Base-by-base conservation (phyloP, 192 early-diverging fungal genomes). In the Coemansia erecta region DNA sequence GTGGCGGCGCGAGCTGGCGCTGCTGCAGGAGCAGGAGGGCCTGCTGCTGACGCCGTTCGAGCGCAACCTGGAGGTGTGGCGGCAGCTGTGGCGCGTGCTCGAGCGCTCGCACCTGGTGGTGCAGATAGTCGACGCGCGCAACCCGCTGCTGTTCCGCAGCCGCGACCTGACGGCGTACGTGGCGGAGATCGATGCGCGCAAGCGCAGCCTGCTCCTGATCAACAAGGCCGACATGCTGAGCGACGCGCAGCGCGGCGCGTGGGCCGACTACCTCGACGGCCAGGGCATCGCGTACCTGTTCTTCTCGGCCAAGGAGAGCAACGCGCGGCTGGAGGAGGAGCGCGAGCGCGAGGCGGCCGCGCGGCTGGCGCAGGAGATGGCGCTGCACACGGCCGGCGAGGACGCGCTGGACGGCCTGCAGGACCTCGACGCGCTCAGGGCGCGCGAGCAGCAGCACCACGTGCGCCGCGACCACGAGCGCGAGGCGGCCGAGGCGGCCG, bases 161-260 rank as follows among this genome's bases (percentile, higher is more conserved):
- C 84, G 80, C 2, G 97, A 99, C 77, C 69, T 99, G 46, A 92
- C 91, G 37, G 82, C 68, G 43, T 99, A 99, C 60, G 97, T 99
- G 15, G 81, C 80, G 31, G 92, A 99, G 84, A 87, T 97, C 8
- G 85, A 95, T 63, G 69, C 81, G 33, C 77, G 85, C 53, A 99
- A 99, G 74, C 82, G 81, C 49, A 93, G 92, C 66, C 66, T 99
- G 49, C 73, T 99, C 41, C 81, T 99, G 66, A 86, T 99, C 59
- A 99, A 99, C 79, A 99, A 99, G 86, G 97, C 95, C 9, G 97
- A 99, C 75, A 90, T 98, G 80, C 77, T 99, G 69, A 95, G 92
- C 2, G 83, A 83, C 22, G 67, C 80, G 60, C 97, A 99, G 81
- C 83, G 94, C 68, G 83, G 81, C 24, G 62, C 68, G 10, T 99